Conservation (phyloP, 345 rosid genomes). For the Euphorbia tirucalli region DNA sequence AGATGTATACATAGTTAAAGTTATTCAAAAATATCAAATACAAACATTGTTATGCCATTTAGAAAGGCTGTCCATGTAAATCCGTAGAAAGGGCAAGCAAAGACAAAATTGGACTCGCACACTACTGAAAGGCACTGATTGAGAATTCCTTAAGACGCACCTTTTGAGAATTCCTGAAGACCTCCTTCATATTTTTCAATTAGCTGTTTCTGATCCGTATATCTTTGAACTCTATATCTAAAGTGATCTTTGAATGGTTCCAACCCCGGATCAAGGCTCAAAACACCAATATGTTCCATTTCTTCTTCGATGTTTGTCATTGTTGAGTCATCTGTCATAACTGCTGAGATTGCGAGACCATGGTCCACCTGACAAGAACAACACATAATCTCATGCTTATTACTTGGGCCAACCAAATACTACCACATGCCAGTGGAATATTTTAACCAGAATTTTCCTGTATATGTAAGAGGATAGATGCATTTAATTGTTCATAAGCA, state of each 20-base stretch:
- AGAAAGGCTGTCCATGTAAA: neutral
- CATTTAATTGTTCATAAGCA: no score
- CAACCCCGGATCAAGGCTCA: conserved; percentile 47
- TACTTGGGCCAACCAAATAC: neutral
- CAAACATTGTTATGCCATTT: neutral
- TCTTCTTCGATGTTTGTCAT: conserved; percentile 38
- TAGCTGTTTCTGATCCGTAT: conserved; percentile 47
- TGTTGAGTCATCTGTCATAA: conserved; percentile 44
- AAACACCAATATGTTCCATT: conserved; percentile 41
- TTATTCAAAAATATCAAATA: no score
- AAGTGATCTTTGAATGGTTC: conserved; percentile 63
- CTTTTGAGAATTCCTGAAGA: conserved; percentile 66
- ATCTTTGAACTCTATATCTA: conserved; percentile 49
- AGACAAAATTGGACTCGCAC: neutral
- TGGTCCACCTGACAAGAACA: conserved; percentile 24
- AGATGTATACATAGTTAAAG: no score
- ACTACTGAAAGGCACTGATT: conserved; percentile 19
- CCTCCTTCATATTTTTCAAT: conserved; percentile 62
- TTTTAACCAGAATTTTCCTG: neutral
- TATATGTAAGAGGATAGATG: no score
- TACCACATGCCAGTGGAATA: neutral
- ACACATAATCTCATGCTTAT: conserved; percentile 4
- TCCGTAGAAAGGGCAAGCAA: neutral
- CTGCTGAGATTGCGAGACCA: conserved; percentile 35
- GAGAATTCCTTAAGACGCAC: no score